A percentile compares a stretch with the other conserved stretches of the same genome.
Conservation (phyloP, 2,329 filamentous ascomycete genomes). For the Ceratocystiopsis sp. region DNA sequence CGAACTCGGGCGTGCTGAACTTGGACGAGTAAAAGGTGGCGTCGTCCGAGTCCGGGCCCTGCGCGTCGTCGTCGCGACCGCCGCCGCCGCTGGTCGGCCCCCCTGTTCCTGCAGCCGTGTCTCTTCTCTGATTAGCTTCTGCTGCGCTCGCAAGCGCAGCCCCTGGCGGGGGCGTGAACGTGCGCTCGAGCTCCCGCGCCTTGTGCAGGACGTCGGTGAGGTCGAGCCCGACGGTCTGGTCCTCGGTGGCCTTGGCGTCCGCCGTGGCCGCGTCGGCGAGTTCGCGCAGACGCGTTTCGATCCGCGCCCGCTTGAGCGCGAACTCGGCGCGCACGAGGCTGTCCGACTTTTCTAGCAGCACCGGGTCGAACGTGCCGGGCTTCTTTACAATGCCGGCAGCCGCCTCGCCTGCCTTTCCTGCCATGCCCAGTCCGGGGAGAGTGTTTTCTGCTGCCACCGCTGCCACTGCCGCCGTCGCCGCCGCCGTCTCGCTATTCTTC, state of each 20-base stretch:
- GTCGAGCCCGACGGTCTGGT: conserved; percentile 47
- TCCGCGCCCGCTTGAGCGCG: conserved; percentile 59
- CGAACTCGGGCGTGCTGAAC: conserved; percentile 56
- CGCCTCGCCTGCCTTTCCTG: background rate
- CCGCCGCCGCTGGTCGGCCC: no score
- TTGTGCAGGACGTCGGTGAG: conserved; percentile 55
- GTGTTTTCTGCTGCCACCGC: conserved; percentile 5
- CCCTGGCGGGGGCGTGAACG: conserved; percentile 38
- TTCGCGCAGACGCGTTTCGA: conserved; percentile 63
- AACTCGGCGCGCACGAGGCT: conserved; percentile 69
- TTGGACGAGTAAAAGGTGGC: conserved; percentile 94
- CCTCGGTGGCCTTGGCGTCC: conserved; percentile 23
- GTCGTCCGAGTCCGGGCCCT: no score
- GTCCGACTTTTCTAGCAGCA: conserved; percentile 65
- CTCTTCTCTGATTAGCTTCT: no score
- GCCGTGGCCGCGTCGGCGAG: conserved; percentile 41
- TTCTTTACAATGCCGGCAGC: background rate
- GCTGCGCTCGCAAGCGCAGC: background rate
- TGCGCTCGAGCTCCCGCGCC: conserved; percentile 54
- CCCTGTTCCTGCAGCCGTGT: no score
- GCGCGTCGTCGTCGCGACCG: conserved; percentile 52
- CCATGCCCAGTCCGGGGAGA: conserved; percentile 11
- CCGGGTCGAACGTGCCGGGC: background rate
- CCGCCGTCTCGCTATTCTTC: conserved; percentile 16
- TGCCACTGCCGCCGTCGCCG: conserved; percentile 14